Evolutionary conservation across 257 asterid genomes (phyloP).

Genomic region (Nicotiana tabacum): DNA sequence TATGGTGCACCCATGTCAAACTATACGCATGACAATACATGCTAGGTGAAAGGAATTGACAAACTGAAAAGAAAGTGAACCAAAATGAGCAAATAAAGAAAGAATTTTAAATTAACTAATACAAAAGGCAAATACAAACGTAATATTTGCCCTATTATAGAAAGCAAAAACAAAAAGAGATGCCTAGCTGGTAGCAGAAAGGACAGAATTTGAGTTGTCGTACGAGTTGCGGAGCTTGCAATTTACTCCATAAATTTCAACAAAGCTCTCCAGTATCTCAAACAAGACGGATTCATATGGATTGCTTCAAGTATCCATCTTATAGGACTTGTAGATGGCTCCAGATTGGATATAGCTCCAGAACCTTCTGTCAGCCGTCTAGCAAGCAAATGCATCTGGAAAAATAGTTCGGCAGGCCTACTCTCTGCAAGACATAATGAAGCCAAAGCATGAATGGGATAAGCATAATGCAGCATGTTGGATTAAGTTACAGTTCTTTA

Average conservation of each 20-base stretch:
- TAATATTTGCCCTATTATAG: neutral
- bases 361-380: constrained; percentile 26
- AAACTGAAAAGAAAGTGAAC: neutral
- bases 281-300: constrained; percentile 77
- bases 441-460: neutral
- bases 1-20: neutral
- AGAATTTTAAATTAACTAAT: neutral
- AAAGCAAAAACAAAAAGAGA: neutral
- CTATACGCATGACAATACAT: neutral
- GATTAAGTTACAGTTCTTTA: neutral
- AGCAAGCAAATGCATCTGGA: constrained; percentile 80
- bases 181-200: neutral
- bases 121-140: neutral
- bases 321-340: constrained; percentile 22
- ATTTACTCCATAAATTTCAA: neutral
- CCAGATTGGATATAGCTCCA: constrained; percentile 17
- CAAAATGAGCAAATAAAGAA: neutral
- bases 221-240: neutral
- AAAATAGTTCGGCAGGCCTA: constrained; percentile 79
- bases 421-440: constrained; percentile 41
- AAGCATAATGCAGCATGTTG: neutral
- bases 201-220: neutral
- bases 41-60: neutral
- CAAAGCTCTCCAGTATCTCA: constrained; percentile 81
- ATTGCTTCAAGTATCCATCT: constrained; percentile 73